Base-by-base conservation (phyloP, 345 rosid genomes). In the Conringia planisiliqua region DNA sequence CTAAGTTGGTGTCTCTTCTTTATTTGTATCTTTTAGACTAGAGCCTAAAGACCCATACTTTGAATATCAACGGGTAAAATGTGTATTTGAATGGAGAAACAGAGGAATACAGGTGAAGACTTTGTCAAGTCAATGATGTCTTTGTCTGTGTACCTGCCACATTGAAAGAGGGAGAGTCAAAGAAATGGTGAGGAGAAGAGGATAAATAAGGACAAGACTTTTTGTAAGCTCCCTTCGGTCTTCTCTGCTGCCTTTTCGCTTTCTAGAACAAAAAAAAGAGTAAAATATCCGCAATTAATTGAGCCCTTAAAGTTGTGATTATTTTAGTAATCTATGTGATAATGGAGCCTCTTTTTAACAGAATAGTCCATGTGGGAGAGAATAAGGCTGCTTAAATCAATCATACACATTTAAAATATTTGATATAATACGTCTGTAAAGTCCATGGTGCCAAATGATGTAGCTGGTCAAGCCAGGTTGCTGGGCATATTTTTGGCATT, bases 381-480 rank as follows among this genome's bases (percentile, higher is more conserved):
- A 73, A 50, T 17, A 29, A 62, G 35, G 62, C 43, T 36, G 22
- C 62, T 65, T 35, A 33, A 16, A 24, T 60, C 55, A 75, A 75
- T 59, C 55, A 67, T 50, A 40, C 55, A 38, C 29, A 39, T 6
- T 67, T 12, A 18, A 18, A 62, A 18, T 67, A 61, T 32, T 43
- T 22, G 46, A 6, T 64, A 36, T 44, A 6, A 39, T 51, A 20
- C 38, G 54, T 44, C 67, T 57, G 16, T 16, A 26, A 33, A 22
- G 59, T 24, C 57, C 22, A 35, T 46, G 39, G 55, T 67, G 62
- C 44, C 68, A 68, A 59, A 60, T 75, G 62, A 75, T 60, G 73
- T 60, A 68, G 62, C 26, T 73, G 56, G 56, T 73, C n/a, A 64
- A 40, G 27, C 38, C 62, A 38, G 62, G 73, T 67, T 50, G 73